A percentile compares a stretch with the other conserved stretches of the same genome.
Evolutionary conservation across 2,329 filamentous ascomycete species (phyloP).

Genomic region (Zarea fungicola): DNA sequence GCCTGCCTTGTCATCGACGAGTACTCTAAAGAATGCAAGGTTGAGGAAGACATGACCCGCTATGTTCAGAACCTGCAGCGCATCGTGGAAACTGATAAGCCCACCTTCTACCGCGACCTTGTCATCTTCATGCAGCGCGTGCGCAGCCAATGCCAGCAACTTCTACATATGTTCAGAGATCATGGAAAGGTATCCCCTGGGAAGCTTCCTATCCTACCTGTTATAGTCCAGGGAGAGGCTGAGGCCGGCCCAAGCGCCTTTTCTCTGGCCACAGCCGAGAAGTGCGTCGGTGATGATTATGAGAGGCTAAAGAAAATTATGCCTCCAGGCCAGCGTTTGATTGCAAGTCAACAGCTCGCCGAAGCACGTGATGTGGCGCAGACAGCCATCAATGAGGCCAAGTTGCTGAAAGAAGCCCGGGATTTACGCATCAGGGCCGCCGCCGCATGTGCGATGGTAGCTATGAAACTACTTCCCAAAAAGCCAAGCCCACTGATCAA

Average conservation of each 20-base stretch:
- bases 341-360: constrained; percentile 70
- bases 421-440: constrained; percentile 84
- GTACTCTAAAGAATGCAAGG: constrained; percentile 60
- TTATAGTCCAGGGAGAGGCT: constrained; percentile 88
- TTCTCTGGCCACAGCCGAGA: constrained; percentile 80
- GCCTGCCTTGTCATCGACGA: constrained; percentile 83
- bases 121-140: constrained; percentile 86
- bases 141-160: constrained; percentile 82
- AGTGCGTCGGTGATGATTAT: constrained; percentile 78
- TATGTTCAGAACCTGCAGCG: constrained; percentile 63
- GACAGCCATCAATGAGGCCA: constrained; percentile 73
- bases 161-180: constrained; percentile 88
- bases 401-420: constrained; percentile 69
- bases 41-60: constrained; percentile 37
- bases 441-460: constrained; percentile 80
- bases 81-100: constrained; percentile 77
- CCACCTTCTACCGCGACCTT: constrained; percentile 80
- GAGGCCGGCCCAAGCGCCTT: constrained; percentile 92
- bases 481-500: constrained; percentile 92
- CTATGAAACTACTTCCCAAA: constrained; percentile 84
- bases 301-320: constrained; percentile 85
- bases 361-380: constrained; percentile 70
- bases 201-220: constrained; percentile 75
- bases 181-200: constrained; percentile 73
- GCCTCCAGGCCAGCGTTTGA: constrained; percentile 79